phyloP scores from a whole-genome alignment of 2,329 filamentous ascomycete species.

The Fusarium sterilihyphosum region DNA sequence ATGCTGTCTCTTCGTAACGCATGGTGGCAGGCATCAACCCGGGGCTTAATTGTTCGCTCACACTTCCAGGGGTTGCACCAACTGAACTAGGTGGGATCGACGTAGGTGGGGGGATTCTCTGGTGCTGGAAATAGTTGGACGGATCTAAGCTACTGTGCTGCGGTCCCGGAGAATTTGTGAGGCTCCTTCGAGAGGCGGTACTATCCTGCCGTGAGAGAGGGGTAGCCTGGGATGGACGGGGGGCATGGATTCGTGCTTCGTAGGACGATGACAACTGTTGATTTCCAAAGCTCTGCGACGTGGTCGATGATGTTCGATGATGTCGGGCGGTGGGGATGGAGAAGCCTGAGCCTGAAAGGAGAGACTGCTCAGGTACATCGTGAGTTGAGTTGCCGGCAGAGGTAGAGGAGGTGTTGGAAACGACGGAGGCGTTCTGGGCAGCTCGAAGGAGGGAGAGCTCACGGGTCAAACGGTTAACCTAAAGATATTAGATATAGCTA shows the following conservation, averaged over 20 bases:
- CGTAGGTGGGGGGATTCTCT: slow-evolving; percentile 52
- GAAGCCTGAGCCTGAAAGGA: slow-evolving; percentile 67
- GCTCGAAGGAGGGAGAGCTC: slow-evolving; percentile 86
- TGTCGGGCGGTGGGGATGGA: slow-evolving; percentile 66
- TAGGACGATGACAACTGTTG: slow-evolving; percentile 50
- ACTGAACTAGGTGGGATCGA: slow-evolving; percentile 51
- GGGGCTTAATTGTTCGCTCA: slow-evolving; percentile 59
- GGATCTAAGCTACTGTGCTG: slow-evolving; percentile 57
- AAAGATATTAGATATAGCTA: neutral
- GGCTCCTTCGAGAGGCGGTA: slow-evolving; percentile 62
- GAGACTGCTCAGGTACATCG: slow-evolving; percentile 61
- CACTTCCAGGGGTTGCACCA: slow-evolving; percentile 53
- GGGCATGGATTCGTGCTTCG: slow-evolving; percentile 55
- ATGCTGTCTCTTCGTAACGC: slow-evolving; percentile 71
- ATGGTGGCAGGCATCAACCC: slow-evolving; percentile 65
- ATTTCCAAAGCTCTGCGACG: slow-evolving; percentile 61
- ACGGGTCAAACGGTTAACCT: slow-evolving; percentile 93
- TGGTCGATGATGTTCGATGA: slow-evolving; percentile 67
- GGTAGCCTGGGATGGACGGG: slow-evolving; percentile 56
- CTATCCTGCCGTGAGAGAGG: slow-evolving; percentile 65
- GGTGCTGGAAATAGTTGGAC: slow-evolving; percentile 59
- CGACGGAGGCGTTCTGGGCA: slow-evolving; percentile 72
- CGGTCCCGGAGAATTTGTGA: slow-evolving; percentile 59
- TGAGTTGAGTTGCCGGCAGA: slow-evolving; percentile 63
- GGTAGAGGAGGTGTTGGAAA: slow-evolving; percentile 71